phyloP scores from a whole-genome alignment of 164 flowering plant genomes.

The Berberis thunbergii region DNA sequence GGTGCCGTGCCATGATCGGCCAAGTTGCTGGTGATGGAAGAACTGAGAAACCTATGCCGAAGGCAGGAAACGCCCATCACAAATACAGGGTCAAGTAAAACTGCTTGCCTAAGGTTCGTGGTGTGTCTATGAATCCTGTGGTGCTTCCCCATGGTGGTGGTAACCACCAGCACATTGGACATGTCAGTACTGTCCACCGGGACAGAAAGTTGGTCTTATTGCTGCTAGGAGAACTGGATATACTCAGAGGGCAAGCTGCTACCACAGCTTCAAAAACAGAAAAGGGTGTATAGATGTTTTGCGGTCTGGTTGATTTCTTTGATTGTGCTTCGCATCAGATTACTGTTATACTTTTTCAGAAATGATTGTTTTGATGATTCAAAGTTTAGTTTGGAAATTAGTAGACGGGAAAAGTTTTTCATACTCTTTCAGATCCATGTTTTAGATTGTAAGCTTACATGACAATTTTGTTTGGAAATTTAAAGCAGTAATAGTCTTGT shows the following conservation, averaged over 20 bases:
- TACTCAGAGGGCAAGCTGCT: constrained; percentile 6
- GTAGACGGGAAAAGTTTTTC: neutral
- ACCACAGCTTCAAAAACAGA: neutral
- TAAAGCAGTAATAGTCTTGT: no score
- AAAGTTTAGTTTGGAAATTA: neutral
- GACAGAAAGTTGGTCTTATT: constrained; percentile 8
- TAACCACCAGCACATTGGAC: constrained; percentile 6
- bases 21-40: constrained; percentile 8
- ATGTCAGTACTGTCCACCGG: constrained; percentile 4
- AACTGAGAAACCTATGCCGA: constrained; percentile 6
- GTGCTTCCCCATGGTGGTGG: constrained; percentile 7
- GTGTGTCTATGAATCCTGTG: constrained; percentile 8
- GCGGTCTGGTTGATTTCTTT: neutral
- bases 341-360: neutral
- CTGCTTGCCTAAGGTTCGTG: constrained; percentile 9
- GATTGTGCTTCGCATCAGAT: neutral
- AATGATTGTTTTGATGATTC: no score
- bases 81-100: constrained; percentile 6
- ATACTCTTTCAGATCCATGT: no score
- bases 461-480: no score
- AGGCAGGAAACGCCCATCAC: constrained; percentile 7
- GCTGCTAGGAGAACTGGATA: constrained; percentile 8
- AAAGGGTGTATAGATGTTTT: neutral
- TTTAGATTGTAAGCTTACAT: no score
- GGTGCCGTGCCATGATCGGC: constrained; percentile 9